Evolutionary conservation across 208 protist species (phyloP).

Genomic region (Trichomonas vaginalis): DNA sequence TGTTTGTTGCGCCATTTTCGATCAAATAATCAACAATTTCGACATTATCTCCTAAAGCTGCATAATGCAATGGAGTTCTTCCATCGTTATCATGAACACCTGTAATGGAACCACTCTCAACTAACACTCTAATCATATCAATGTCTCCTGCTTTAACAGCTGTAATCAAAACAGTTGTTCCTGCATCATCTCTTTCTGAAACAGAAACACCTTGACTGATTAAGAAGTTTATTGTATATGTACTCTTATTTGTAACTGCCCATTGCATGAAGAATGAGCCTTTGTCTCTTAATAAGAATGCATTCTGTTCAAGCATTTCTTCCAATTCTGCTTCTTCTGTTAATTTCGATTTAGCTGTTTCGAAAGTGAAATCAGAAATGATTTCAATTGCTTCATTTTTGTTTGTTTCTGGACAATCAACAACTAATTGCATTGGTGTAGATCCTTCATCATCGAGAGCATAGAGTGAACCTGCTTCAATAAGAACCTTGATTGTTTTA

Average conservation of each 20-base stretch:
- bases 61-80: background rate
- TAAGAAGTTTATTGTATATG: background rate
- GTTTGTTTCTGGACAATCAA: background rate
- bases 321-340: background rate
- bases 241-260: background rate
- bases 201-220: background rate
- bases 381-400: background rate
- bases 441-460: background rate
- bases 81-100: background rate
- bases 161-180: background rate
- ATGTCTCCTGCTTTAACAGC: background rate
- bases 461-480: background rate
- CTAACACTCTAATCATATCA: background rate
- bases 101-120: background rate
- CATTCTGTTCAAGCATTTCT: background rate
- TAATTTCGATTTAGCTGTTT: background rate
- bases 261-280: background rate
- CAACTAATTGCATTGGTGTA: background rate
- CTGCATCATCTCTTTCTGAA: background rate
- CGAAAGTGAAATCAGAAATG: background rate
- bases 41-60: background rate
- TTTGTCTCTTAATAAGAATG: background rate
- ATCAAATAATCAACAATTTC: background rate
- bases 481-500: background rate
- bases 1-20: background rate